Base-by-base conservation (phyloP, 371 early-diverging fungal genomes). In the Mucor ambiguus region DNA sequence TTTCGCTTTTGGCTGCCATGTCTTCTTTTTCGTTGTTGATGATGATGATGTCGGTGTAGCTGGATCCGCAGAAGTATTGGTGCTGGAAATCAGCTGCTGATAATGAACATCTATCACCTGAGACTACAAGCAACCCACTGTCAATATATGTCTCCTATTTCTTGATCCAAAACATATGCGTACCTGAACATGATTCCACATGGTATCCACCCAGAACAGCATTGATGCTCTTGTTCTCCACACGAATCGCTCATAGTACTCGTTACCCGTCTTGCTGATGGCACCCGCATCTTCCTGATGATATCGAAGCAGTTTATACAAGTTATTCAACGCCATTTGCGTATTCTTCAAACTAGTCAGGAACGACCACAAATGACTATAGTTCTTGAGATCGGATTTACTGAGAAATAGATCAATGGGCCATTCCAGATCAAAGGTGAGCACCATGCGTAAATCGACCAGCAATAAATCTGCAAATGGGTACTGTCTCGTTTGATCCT, bases 161-260 rank as follows among this genome's bases (percentile, higher is more conserved):
- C 11, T 10, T 22, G 4, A 22, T 16, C 1, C 10, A 46, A 8
- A 9, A 24, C n/a, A 48, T 1, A 30, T 48, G 24, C 29, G 20
- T 60, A 90, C 92, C 86, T 93, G 93, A 9, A 92, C 73, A 77
- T 93, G 91, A 16, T 79, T 78, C 93, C 93, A 93, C 29, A 92
- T 65, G 24, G 86, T 79, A 70, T 92, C 89, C 2, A 92, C 79
- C 79, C 92, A 90, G 74, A 87, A 91, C 20, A 87, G 67, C 92
- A 93, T 93, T 6, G 74, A 68, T 0, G 82, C 72, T 22, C 92
- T 77, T 44, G 89, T 59, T 6, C 66, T 70, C 88, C 84, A 92
- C 4, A 80, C 78, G n/a, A 66, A 43, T 61, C 70, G 71, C 58
- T 72, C 81, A 43, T 71, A 72, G 61, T 61, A 68, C 18, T 66